Conservation (phyloP, 1,284 basidiomycete genomes). For the Veloporphyrellus conicus region DNA sequence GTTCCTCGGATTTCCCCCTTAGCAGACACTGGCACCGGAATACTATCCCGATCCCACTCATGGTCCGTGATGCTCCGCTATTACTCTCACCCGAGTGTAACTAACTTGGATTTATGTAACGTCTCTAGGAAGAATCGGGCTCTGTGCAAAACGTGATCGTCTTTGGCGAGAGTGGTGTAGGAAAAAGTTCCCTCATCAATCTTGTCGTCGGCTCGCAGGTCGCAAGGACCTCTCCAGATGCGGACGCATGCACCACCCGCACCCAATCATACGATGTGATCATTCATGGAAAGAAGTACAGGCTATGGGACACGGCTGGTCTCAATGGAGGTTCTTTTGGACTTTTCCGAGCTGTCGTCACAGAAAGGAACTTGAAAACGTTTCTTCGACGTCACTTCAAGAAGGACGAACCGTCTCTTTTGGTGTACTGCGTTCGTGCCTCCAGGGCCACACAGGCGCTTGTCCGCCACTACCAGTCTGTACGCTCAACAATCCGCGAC, state of each 20-base stretch:
- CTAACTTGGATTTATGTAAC: conserved; percentile 6
- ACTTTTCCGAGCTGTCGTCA: conserved; percentile 21
- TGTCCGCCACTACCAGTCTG: conserved; percentile 29
- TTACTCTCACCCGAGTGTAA: not conserved
- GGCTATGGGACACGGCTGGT: conserved; percentile 34
- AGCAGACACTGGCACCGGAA: not conserved
- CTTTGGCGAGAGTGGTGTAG: conserved; percentile 32
- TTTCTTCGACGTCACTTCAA: conserved; percentile 22
- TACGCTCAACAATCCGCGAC: conserved; percentile 15
- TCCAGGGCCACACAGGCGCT: conserved; percentile 29
- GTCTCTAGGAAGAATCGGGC: conserved; percentile 6
- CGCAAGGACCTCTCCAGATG: conserved; percentile 30
- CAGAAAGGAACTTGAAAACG: conserved; percentile 27
- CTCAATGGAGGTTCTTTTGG: conserved; percentile 30
- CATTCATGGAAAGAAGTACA: conserved; percentile 20
- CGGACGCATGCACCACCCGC: conserved; percentile 26
- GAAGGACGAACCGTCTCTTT: conserved; percentile 22
- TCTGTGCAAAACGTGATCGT: conserved; percentile 27
- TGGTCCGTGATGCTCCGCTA: conserved; percentile 18
- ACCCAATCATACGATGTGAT: conserved; percentile 17
- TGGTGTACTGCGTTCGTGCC: conserved; percentile 33
- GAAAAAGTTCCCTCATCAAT: conserved; percentile 35
- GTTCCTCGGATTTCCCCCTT: not conserved
- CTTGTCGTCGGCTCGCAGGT: conserved; percentile 22
- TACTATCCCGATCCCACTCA: conserved; percentile 1